These are phyloP conservation scores for Lophiotrema nucula DNA, from an alignment of 495 filamentous ascomycete species.

Conservation along the genomic window DNA sequence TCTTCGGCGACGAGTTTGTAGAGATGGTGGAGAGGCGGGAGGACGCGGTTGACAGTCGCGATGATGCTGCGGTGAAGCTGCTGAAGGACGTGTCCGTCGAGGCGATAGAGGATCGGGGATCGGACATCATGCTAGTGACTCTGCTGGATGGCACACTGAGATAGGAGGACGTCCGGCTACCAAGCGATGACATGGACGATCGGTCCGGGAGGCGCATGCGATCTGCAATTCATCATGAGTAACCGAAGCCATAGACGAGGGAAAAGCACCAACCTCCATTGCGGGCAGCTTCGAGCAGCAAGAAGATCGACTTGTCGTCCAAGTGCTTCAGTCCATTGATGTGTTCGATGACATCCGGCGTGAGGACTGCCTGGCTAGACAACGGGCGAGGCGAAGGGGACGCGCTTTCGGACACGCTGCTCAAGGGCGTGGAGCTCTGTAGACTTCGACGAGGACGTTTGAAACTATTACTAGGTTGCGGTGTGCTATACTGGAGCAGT, in stretches of 20 bases:
- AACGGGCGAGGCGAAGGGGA: conserved; percentile 28
- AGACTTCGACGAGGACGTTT: conserved; percentile 32
- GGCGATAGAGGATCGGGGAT: conserved; percentile 29
- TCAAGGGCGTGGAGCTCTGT: conserved; percentile 30
- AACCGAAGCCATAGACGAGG: neutral
- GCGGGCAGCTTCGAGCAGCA: conserved; percentile 29
- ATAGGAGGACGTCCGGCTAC: conserved; percentile 29
- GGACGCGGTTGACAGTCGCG: conserved; percentile 29
- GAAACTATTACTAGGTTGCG: conserved; percentile 26
- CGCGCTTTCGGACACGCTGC: conserved; percentile 31
- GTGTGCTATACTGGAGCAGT: conserved; percentile 25
- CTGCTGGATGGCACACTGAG: conserved; percentile 31
- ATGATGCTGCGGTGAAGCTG: conserved; percentile 20
- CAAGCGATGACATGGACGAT: conserved; percentile 31
- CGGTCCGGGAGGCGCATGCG: conserved; percentile 29
- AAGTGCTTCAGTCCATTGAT: conserved; percentile 34
- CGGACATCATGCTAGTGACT: conserved; percentile 32
- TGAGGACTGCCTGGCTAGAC: conserved; percentile 22
- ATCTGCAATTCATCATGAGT: conserved; percentile 19
- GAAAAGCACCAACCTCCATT: conserved; percentile 31
- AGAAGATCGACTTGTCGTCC: conserved; percentile 32
- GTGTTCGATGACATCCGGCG: conserved; percentile 31
- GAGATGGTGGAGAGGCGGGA: conserved; percentile 32
- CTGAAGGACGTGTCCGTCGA: conserved; percentile 30
- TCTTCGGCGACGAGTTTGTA: conserved; percentile 26